These are phyloP conservation scores for Lactarius hengduanensis DNA, from an alignment of 768 basidiomycete species.

Conservation along the genomic window DNA sequence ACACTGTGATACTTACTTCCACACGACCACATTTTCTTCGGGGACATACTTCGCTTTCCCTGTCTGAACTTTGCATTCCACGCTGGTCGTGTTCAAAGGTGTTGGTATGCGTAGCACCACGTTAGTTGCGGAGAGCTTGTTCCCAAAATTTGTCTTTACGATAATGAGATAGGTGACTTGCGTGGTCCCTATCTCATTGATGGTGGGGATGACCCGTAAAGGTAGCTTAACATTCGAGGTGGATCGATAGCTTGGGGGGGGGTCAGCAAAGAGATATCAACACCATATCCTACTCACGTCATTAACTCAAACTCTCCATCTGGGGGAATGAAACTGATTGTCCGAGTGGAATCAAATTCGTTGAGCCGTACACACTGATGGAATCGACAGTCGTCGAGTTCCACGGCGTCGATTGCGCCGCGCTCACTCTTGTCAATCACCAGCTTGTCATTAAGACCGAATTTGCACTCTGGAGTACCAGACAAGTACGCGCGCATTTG, in stretches of 20 bases:
- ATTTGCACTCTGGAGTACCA: conserved; percentile 98
- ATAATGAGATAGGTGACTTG: conserved; percentile 90
- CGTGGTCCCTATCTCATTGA: conserved; percentile 89
- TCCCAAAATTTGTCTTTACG: conserved; percentile 84
- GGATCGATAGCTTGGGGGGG: conserved; percentile 74
- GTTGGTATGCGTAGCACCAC: conserved; percentile 94
- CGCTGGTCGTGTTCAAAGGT: conserved; percentile 88
- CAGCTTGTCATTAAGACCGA: conserved; percentile 97
- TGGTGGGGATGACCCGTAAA: conserved; percentile 82
- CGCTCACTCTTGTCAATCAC: conserved; percentile 85
- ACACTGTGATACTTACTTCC: conserved; percentile 73
- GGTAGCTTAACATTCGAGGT: conserved; percentile 97
- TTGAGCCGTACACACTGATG: conserved; percentile 96
- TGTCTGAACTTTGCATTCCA: conserved; percentile 85
- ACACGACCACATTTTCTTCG: conserved; percentile 92
- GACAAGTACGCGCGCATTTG: conserved; percentile 97
- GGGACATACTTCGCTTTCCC: conserved; percentile 99
- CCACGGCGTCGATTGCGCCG: conserved; percentile 72
- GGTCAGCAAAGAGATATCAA: conserved; percentile 5
- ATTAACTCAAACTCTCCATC: conserved; percentile 99
- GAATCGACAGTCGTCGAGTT: conserved; percentile 97
- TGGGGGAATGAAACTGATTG: conserved; percentile 96
- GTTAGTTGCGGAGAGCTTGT: conserved; percentile 90
- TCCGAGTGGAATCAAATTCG: conserved; percentile 91
- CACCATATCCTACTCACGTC: conserved; percentile 53